Evolutionary conservation across 805 yeast genomes (phyloP), one percentile per base, ranked within the genome.

Genomic region (Suhomyces pyralidae): DNA sequence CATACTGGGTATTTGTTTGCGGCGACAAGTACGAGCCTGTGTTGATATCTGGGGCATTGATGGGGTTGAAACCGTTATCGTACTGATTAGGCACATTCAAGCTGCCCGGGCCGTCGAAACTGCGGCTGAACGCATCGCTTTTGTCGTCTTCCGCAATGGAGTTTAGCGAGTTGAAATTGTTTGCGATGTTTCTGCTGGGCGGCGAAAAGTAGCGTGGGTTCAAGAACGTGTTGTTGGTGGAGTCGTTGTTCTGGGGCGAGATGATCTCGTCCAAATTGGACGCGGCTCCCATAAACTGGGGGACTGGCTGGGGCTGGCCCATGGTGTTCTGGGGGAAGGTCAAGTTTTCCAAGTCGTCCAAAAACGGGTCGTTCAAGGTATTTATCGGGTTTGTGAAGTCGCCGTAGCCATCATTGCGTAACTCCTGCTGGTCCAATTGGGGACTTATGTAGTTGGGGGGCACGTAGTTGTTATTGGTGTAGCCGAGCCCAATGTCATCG

Each of bases 181-280:
- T 55, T 14, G 30, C 30, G 12, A 61, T 50, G 12, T 55, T 49
- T 34, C 65, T 62, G 10, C 64, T 61, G 9, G 70, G 66, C 3
- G 80, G 80, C 4, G 77, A 72, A 49, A 76, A 76, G 56, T 74
- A 75, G 53, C 72, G 76, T 5, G 77, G 65, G 38, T 70, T 68
- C 25, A 69, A 53, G 45, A 71, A 71, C 48, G 60, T 57, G 50
- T 55, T 56, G 52, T 53, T 54, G 38, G 10, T 7, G 19, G 49
- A 7, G 7, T 36, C 43, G 24, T 34, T 46, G 45, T 59, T 61
- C 26, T 57, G 61, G 1, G 79, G 79, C 3, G 75, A 71, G 42
- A 74, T 66, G 38, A 74, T 55, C 54, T 68, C 76, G 54, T 74
- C 77, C 45, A 74, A 58, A 55, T 67, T 70, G 24, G 71, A 54